These are phyloP conservation scores for Beauveria sp. DNA, from an alignment of 2,329 filamentous ascomycete genomes.

Conservation along the genomic window DNA sequence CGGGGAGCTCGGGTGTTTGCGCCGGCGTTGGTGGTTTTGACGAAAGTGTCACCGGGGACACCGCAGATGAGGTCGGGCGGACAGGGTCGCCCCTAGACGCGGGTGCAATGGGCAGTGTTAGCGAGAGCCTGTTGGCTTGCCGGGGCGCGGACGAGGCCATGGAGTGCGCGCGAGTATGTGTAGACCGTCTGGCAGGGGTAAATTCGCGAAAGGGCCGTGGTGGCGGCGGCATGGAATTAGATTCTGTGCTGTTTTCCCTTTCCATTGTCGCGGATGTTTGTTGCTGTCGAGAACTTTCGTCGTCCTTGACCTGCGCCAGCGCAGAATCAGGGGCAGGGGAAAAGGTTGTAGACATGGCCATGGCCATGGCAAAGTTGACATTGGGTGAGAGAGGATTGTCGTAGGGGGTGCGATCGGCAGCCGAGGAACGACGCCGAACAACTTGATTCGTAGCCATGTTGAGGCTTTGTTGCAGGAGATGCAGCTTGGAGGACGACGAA, in stretches of 20 bases:
- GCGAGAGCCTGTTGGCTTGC: slow-evolving; percentile 49
- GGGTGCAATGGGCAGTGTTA: slow-evolving; percentile 53
- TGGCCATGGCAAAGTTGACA: slow-evolving; percentile 11
- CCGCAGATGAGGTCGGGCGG: slow-evolving; percentile 38
- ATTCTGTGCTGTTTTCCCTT: not conserved
- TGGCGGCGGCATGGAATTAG: slow-evolving; percentile 26
- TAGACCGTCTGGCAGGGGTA: slow-evolving; percentile 19
- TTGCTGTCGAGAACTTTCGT: slow-evolving; percentile 13
- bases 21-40: slow-evolving; percentile 45
- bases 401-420: slow-evolving; percentile 23
- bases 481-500: not conserved
- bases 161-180: slow-evolving; percentile 35
- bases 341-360: slow-evolving; percentile 19
- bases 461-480: slow-evolving; percentile 11
- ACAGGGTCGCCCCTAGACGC: slow-evolving; percentile 42
- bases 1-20: slow-evolving; percentile 34
- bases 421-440: slow-evolving; percentile 32
- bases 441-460: slow-evolving; percentile 30
- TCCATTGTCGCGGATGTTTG: not conserved
- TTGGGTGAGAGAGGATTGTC: slow-evolving; percentile 20
- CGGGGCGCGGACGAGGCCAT: slow-evolving; percentile 43
- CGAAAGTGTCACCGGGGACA: slow-evolving; percentile 14
- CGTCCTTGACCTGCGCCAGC: slow-evolving; percentile 9
- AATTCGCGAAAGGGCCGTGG: slow-evolving; percentile 31
- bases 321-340: slow-evolving; percentile 16